These are phyloP conservation scores for Ustilago tritici DNA, from an alignment of 1,284 basidiomycete genomes.

Conservation along the genomic window DNA sequence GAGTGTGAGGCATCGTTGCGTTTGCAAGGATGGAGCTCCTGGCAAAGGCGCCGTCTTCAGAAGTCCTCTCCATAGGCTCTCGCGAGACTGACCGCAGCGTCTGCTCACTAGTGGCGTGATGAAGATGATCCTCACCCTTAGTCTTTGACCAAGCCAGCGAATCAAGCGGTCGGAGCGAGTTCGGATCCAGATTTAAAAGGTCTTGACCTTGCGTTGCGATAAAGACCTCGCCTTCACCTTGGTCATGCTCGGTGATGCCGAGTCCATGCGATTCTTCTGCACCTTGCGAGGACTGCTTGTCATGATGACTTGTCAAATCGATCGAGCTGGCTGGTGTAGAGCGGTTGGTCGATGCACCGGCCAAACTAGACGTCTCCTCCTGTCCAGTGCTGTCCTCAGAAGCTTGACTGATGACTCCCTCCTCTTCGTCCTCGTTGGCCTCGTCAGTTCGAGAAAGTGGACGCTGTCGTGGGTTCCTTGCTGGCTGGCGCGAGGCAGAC, in stretches of 20 bases:
- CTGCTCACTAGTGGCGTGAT: slow-evolving; percentile 58
- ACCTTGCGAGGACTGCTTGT: slow-evolving; percentile 18
- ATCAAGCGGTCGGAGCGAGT: slow-evolving; percentile 20
- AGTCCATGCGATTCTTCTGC: slow-evolving; percentile 28
- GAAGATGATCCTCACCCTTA: slow-evolving; percentile 39
- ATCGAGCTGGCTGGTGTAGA: slow-evolving; percentile 60
- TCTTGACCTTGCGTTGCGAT: slow-evolving; percentile 6
- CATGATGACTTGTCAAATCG: slow-evolving; percentile 33
- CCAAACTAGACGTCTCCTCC: slow-evolving; percentile 59
- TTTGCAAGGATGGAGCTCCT: slow-evolving; percentile 7
- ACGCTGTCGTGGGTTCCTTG: slow-evolving; percentile 21
- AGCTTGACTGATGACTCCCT: slow-evolving; percentile 26
- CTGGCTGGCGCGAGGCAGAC: slow-evolving; percentile 2
- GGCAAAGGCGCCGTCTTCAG: slow-evolving; percentile 6
- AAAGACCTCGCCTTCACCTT: not conserved
- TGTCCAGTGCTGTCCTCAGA: slow-evolving; percentile 47
- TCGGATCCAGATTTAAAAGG: slow-evolving; percentile 22
- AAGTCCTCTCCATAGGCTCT: not conserved
- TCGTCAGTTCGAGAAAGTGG: slow-evolving; percentile 34
- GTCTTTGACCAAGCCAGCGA: slow-evolving; percentile 8
- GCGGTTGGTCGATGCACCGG: slow-evolving; percentile 44
- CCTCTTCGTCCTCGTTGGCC: slow-evolving; percentile 47
- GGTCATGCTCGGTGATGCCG: slow-evolving; percentile 26
- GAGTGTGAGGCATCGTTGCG: not conserved
- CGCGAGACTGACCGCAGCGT: slow-evolving; percentile 54